phyloP scores from a whole-genome alignment of 148 eudicot species.

The Silene conica region DNA sequence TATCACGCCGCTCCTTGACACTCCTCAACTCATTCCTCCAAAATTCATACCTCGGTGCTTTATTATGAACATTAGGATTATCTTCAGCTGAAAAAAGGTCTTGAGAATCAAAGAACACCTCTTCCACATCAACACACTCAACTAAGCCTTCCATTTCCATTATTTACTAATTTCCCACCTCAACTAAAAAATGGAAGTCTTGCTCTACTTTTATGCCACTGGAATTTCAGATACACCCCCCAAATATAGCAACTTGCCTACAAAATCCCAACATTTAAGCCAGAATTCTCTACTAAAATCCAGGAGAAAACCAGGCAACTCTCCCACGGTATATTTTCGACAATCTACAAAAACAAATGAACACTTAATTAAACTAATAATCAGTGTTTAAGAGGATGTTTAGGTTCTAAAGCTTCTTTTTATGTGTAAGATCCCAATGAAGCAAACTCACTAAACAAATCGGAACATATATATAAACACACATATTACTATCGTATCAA shows the following conservation, averaged over 20 bases:
- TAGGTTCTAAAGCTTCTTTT: background rate
- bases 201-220: conserved; percentile 4
- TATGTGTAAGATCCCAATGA: conserved; percentile 21
- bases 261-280: conserved; percentile 29
- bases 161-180: conserved; percentile 27
- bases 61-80: conserved; percentile 28
- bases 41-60: conserved; percentile 31
- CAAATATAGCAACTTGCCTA: conserved; percentile 2
- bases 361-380: background rate
- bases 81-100: conserved; percentile 40
- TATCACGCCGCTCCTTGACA: conserved; percentile 51
- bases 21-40: conserved; percentile 60
- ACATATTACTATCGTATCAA: no score
- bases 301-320: conserved; percentile 14
- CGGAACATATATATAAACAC: background rate
- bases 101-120: conserved; percentile 53
- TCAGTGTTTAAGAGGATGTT: conserved; percentile 1
- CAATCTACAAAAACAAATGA: background rate
- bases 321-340: background rate
- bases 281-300: conserved; percentile 22
- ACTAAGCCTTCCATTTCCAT: conserved; percentile 31
- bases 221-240: conserved; percentile 16
- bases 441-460: conserved; percentile 22
- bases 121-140: conserved; percentile 39
- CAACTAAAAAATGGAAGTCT: conserved; percentile 24